Percentiles rank a stretch among this genome's conserved stretches.
Conservation (phyloP, 208 protist genomes). For the Leishmania amazonensis region DNA sequence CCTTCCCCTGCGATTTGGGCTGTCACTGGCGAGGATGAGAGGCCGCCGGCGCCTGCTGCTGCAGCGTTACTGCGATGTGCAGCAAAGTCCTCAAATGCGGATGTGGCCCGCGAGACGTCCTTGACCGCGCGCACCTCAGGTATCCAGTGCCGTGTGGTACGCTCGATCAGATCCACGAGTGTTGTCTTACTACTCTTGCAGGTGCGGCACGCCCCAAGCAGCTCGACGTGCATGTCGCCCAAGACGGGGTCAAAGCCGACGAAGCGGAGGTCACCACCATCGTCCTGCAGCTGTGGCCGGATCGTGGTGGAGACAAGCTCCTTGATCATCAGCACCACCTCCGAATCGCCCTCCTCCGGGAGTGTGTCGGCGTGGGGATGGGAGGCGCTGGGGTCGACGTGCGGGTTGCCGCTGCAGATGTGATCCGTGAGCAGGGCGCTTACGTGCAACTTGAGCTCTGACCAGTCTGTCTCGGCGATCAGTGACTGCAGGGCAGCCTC, state of each 20-base stretch:
- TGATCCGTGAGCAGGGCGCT: constrained; percentile 87
- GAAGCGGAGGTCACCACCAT: constrained; percentile 92
- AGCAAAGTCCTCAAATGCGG: constrained; percentile 29
- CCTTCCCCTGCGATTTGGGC: background rate
- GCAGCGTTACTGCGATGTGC: constrained; percentile 5
- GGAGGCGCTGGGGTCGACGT: constrained; percentile 69
- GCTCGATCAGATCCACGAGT: constrained; percentile 90
- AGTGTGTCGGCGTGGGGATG: constrained; percentile 90
- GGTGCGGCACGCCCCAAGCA: constrained; percentile 90
- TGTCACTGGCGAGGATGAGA: background rate
- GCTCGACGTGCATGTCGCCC: constrained; percentile 80
- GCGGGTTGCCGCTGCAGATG: constrained; percentile 71
- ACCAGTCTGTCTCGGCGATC: constrained; percentile 71
- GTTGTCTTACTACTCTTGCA: constrained; percentile 89
- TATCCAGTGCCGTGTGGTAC: constrained; percentile 90
- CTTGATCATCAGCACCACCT: constrained; percentile 91
- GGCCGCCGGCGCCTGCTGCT: background rate
- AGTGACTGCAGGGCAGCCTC: constrained; percentile 59
- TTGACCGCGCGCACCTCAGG: constrained; percentile 81
- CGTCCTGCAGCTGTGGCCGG: constrained; percentile 89
- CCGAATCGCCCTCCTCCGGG: constrained; percentile 76
- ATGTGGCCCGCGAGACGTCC: constrained; percentile 41
- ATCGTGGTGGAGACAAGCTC: constrained; percentile 87
- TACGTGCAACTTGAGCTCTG: constrained; percentile 82
- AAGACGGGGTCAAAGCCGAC: constrained; percentile 55